Evolutionary conservation across 768 basidiomycete genomes (phyloP).

Genomic region (Gloeopeniophorella convolvens): DNA sequence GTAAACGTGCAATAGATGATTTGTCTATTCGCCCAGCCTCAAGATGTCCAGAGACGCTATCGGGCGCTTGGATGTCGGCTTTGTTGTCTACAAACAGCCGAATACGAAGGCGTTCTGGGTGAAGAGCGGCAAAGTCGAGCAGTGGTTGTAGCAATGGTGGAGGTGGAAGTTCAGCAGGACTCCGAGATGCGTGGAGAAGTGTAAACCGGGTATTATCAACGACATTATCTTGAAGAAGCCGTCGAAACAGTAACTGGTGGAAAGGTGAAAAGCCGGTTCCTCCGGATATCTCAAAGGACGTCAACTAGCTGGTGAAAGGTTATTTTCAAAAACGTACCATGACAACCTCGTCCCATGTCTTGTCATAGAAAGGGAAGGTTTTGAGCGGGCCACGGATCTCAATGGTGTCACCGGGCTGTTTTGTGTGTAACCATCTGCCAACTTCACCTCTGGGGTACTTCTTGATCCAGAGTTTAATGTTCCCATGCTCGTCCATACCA

Average conservation of each 20-base stretch:
- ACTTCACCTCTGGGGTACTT: slow-evolving; percentile 75
- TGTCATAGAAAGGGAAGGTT: slow-evolving; percentile 55
- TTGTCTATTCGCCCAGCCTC: slow-evolving; percentile 51
- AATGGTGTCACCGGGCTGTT: slow-evolving; percentile 54
- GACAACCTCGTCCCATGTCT: slow-evolving; percentile 71
- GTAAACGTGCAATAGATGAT: slow-evolving; percentile 37
- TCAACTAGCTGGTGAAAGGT: not conserved
- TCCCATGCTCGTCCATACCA: slow-evolving; percentile 59
- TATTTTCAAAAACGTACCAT: slow-evolving; percentile 46
- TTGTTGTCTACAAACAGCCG: slow-evolving; percentile 55
- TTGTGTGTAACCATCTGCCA: slow-evolving; percentile 74
- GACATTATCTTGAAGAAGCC: slow-evolving; percentile 33
- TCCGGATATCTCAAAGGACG: slow-evolving; percentile 60
- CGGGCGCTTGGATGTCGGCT: slow-evolving; percentile 15
- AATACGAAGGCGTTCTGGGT: slow-evolving; percentile 52
- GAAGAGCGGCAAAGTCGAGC: slow-evolving; percentile 35
- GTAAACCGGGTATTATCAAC: slow-evolving; percentile 49
- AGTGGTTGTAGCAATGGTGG: slow-evolving; percentile 50
- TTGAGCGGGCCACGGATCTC: slow-evolving; percentile 72
- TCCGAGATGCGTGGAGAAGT: slow-evolving; percentile 64
- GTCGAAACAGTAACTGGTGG: slow-evolving; percentile 60
- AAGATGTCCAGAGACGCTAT: slow-evolving; percentile 24
- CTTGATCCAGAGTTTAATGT: slow-evolving; percentile 77
- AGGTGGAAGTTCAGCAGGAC: slow-evolving; percentile 64
- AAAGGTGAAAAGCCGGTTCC: slow-evolving; percentile 88